Evolutionary conservation across 2,329 filamentous ascomycete genomes (phyloP).

Genomic region (Aureobasidium lini): DNA sequence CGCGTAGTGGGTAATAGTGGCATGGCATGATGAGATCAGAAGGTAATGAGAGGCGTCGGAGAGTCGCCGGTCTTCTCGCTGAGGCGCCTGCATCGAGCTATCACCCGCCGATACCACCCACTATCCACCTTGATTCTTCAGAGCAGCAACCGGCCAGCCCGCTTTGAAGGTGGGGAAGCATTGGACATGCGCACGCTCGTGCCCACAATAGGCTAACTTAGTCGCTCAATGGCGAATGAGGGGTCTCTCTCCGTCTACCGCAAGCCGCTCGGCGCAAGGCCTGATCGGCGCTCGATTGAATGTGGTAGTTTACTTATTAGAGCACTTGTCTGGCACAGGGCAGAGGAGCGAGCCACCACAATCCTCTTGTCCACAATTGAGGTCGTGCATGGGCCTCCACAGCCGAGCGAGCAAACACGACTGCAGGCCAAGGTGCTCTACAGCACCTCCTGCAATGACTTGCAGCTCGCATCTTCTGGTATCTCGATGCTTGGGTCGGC

Average conservation of each 20-base stretch:
- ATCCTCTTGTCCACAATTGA: neutral
- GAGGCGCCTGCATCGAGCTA: constrained; percentile 13
- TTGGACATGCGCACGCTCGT: constrained; percentile 5
- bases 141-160: constrained; percentile 12
- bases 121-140: constrained; percentile 11
- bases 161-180: constrained; percentile 14
- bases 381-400: neutral
- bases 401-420: constrained; percentile 2
- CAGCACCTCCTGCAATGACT: constrained; percentile 7
- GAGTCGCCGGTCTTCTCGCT: constrained; percentile 10
- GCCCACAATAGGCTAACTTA: constrained; percentile 13
- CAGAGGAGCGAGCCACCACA: constrained; percentile 1
- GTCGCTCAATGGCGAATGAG: constrained; percentile 14
- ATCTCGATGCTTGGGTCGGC: constrained; percentile 7
- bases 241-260: constrained; percentile 9
- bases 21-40: constrained; percentile 16
- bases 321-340: constrained; percentile 8
- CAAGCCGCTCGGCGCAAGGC: constrained; percentile 12
- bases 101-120: constrained; percentile 13
- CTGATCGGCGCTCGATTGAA: constrained; percentile 13
- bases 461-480: constrained; percentile 10
- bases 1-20: constrained; percentile 14
- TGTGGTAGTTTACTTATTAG: neutral
- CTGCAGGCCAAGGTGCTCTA: constrained; percentile 5
- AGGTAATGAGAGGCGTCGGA: constrained; percentile 14